phyloP scores from a whole-genome alignment of 106 monocot species.

The Platanthera zijinensis region DNA sequence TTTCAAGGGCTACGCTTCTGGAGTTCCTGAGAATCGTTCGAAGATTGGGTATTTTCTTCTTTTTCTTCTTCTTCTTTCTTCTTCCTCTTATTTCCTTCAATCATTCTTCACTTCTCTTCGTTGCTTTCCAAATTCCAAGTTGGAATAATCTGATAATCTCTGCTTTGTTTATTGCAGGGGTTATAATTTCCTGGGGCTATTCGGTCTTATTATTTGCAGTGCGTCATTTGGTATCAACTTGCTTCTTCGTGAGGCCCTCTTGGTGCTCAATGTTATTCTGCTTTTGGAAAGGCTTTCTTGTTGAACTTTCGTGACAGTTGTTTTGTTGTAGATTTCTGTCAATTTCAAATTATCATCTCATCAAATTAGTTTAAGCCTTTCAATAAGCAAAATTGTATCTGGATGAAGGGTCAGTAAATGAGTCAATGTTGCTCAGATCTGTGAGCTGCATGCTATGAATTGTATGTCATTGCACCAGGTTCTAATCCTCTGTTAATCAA shows the following conservation, averaged over 20 bases:
- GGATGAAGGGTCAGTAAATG: background rate
- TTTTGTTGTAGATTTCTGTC: background rate
- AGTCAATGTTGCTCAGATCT: background rate
- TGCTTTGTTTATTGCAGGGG: conserved; percentile 28
- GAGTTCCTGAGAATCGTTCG: conserved; percentile 62
- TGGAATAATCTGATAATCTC: background rate
- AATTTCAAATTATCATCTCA: background rate
- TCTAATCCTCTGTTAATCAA: background rate
- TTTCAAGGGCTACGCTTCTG: conserved; percentile 87
- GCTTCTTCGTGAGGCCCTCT: conserved; percentile 15
- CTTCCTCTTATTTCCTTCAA: background rate
- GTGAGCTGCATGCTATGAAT: background rate
- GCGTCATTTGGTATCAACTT: conserved; percentile 45
- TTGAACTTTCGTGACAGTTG: background rate
- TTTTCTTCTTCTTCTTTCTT: background rate
- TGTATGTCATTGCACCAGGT: background rate
- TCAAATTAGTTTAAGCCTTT: background rate
- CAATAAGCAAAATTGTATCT: background rate
- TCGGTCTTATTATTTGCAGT: conserved; percentile 45
- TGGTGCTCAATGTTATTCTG: conserved; percentile 5
- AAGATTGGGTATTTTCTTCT: conserved; percentile 45
- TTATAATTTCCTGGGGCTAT: conserved; percentile 36
- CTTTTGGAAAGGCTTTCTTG: background rate
- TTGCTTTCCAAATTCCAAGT: background rate
- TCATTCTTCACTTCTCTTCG: background rate